Evolutionary conservation across 306 rosid species (phyloP).

Genomic region (Quercus agrifolia): DNA sequence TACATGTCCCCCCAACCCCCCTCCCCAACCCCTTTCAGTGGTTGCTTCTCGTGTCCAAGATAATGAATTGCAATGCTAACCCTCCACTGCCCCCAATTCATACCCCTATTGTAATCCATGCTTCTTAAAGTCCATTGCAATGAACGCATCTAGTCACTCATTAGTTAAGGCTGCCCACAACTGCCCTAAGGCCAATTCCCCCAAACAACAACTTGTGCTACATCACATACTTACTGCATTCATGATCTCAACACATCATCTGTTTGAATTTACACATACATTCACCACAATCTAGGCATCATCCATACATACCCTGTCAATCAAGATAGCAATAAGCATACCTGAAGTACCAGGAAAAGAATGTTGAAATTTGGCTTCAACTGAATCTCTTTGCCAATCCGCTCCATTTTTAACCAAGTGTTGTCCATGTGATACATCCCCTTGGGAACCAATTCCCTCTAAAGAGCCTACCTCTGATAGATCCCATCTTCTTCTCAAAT

Average conservation of each 20-base stretch:
- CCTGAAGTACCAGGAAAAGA: slow-evolving; percentile 41
- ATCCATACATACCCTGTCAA: not conserved
- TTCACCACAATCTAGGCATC: not conserved
- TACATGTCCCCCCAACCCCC: not conserved
- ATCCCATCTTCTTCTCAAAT: slow-evolving; percentile 65
- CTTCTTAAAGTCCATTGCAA: not conserved
- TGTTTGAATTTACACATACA: not conserved
- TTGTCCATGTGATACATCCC: slow-evolving; percentile 18
- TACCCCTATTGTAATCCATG: not conserved
- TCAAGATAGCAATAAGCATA: slow-evolving; percentile 20
- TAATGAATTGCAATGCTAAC: not conserved
- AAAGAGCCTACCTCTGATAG: slow-evolving; percentile 44
- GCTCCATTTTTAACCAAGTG: slow-evolving; percentile 19
- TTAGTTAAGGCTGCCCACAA: not conserved
- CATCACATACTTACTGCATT: not conserved
- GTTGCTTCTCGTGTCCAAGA: not conserved
- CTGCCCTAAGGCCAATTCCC: not conserved
- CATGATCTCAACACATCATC: not conserved
- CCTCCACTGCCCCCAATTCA: not conserved
- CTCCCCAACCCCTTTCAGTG: not conserved
- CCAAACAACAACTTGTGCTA: not conserved
- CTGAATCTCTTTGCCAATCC: not conserved
- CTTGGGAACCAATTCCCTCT: slow-evolving; percentile 33
- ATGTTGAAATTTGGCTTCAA: slow-evolving; percentile 34
- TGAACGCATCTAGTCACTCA: not conserved